These are phyloP conservation scores for Paraconiothyrium sp. DNA, from an alignment of 2,329 filamentous ascomycete genomes.

Conservation along the genomic window DNA sequence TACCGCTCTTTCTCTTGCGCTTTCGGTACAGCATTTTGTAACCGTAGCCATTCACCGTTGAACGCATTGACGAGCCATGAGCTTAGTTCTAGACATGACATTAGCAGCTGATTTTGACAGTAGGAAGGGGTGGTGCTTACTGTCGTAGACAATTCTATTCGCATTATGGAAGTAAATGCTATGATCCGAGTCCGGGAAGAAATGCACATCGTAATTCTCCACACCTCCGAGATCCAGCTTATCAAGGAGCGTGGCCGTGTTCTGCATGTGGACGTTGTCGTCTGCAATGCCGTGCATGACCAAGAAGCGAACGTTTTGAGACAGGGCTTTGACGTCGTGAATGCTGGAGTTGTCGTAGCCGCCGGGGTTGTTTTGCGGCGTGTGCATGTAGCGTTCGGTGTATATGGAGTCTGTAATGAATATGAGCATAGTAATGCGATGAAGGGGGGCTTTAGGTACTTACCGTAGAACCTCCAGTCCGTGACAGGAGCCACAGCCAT, in stretches of 20 bases:
- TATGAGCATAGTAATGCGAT: conserved; percentile 16
- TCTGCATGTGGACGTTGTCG: conserved; percentile 98
- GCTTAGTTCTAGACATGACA: conserved; percentile 67
- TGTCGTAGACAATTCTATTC: conserved; percentile 89
- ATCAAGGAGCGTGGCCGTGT: conserved; percentile 87
- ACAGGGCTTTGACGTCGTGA: conserved; percentile 76
- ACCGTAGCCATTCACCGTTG: conserved; percentile 89
- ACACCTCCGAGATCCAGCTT: conserved; percentile 81
- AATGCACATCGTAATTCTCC: conserved; percentile 95
- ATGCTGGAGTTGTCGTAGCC: conserved; percentile 84
- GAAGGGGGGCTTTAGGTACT: conserved; percentile 5
- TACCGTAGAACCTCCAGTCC: conserved; percentile 91
- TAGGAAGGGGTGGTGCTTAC: conserved; percentile 65
- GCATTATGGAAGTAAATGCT: conserved; percentile 95
- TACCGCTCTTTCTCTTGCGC: conserved; percentile 36
- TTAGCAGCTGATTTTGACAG: conserved; percentile 10
- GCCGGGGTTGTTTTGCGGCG: conserved; percentile 78
- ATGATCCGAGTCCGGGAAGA: conserved; percentile 97
- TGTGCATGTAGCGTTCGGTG: conserved; percentile 97
- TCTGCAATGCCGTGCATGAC: conserved; percentile 97
- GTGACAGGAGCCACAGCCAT: conserved; percentile 99
- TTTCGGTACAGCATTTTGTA: conserved; percentile 61
- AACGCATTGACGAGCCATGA: conserved; percentile 98
- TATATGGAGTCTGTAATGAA: conserved; percentile 76
- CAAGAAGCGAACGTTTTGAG: conserved; percentile 83